Conservation (phyloP, 2,329 filamentous ascomycete genomes). For the Chaetothyriales sp. region DNA sequence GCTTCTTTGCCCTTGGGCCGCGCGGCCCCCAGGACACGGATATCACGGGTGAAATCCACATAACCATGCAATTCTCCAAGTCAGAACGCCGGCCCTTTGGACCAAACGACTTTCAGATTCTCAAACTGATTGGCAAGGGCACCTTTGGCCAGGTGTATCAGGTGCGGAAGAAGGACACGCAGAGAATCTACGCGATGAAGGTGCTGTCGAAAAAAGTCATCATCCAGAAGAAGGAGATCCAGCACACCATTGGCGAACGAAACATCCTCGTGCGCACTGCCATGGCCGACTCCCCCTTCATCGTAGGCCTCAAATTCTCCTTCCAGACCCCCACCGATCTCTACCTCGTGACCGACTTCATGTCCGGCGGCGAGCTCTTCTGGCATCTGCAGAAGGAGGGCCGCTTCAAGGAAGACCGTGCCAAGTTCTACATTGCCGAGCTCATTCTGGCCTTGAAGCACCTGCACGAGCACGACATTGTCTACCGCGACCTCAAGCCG, state of each 20-base stretch:
- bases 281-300: slow-evolving; percentile 90
- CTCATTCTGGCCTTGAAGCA: slow-evolving; percentile 90
- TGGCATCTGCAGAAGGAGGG: slow-evolving; percentile 98
- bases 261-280: slow-evolving; percentile 96
- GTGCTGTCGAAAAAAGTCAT: slow-evolving; percentile 99
- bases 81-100: slow-evolving; percentile 84
- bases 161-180: slow-evolving; percentile 91
- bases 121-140: slow-evolving; percentile 93
- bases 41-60: slow-evolving; percentile 72
- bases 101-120: slow-evolving; percentile 86
- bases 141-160: slow-evolving; percentile 98
- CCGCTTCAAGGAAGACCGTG: slow-evolving; percentile 82
- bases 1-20: slow-evolving; percentile 73
- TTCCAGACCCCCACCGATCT: slow-evolving; percentile 96
- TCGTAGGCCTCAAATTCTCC: slow-evolving; percentile 94
- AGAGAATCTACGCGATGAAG: slow-evolving; percentile 97
- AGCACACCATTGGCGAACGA: slow-evolving; percentile 88
- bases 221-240: slow-evolving; percentile 98
- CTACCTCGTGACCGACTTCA: slow-evolving; percentile 97
- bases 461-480: slow-evolving; percentile 91
- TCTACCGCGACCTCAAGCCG: slow-evolving; percentile 92
- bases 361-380: slow-evolving; percentile 96
- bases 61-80: slow-evolving; percentile 74
- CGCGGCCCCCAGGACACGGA: slow-evolving; percentile 66
- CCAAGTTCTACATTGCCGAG: slow-evolving; percentile 98